These are phyloP conservation scores for Anthostomella pinea DNA, from an alignment of 2,329 filamentous ascomycete species.

Conservation along the genomic window DNA sequence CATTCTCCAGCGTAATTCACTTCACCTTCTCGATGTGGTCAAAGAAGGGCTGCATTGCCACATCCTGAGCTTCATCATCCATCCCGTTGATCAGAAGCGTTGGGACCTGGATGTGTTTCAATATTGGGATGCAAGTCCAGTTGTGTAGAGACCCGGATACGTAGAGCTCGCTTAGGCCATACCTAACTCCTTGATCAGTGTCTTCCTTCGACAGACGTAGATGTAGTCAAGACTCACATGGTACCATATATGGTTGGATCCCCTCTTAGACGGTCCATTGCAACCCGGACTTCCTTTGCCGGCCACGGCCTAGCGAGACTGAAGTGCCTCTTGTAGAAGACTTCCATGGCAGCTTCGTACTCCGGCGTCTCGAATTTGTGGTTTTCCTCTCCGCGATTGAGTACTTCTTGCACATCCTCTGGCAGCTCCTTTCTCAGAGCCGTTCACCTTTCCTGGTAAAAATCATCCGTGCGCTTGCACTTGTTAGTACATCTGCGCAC, in stretches of 20 bases:
- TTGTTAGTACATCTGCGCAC: too few relatives aligned
- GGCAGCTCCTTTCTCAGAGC: conserved; percentile 12
- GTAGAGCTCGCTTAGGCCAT: conserved; percentile 17
- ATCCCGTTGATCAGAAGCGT: conserved; percentile 36
- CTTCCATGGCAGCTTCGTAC: conserved; percentile 31
- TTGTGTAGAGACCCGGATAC: conserved; percentile 20
- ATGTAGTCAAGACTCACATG: conserved; percentile 31
- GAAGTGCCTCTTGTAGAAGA: conserved; percentile 32
- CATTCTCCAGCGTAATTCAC: conserved; percentile 35
- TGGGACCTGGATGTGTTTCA: conserved; percentile 29
- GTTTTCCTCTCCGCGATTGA: conserved; percentile 19
- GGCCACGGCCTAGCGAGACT: conserved; percentile 29
- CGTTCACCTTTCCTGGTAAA: too few relatives aligned
- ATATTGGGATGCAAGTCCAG: conserved; percentile 27
- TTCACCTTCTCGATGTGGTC: conserved; percentile 34
- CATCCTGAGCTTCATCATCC: conserved; percentile 35
- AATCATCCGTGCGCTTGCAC: too few relatives aligned
- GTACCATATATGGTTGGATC: conserved; percentile 32
- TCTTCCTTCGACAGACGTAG: too few relatives aligned
- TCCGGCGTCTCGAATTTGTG: conserved; percentile 27
- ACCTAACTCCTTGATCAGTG: too few relatives aligned
- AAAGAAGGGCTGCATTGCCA: conserved; percentile 34
- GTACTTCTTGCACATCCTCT: conserved; percentile 6
- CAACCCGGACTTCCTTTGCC: conserved; percentile 30
- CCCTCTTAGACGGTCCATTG: conserved; percentile 29